phyloP scores from a whole-genome alignment of 352 stramenopile species.

The Phytophthora sp. region DNA sequence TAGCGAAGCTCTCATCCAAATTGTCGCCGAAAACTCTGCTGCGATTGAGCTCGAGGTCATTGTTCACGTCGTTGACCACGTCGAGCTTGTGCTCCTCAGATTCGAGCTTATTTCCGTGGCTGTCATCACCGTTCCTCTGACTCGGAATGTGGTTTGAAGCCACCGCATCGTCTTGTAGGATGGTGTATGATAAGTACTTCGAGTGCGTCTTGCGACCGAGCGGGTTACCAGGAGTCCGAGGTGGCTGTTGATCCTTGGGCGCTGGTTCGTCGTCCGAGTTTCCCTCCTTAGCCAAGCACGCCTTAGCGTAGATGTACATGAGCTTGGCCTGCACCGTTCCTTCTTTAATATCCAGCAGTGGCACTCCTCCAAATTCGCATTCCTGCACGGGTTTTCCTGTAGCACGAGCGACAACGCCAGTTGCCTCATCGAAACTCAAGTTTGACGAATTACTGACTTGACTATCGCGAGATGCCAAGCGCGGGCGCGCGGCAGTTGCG shows the following conservation, averaged over 20 bases:
- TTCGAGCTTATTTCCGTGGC: slow-evolving; percentile 1
- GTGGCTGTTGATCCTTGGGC: slow-evolving; percentile 24
- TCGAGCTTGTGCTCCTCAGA: slow-evolving; percentile 12
- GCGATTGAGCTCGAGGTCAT: slow-evolving; percentile 9
- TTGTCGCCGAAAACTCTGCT: slow-evolving; percentile 18
- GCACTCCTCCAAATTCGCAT: slow-evolving; percentile 70
- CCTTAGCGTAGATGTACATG: slow-evolving; percentile 75
- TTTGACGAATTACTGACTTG: slow-evolving; percentile 39
- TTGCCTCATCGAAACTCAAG: slow-evolving; percentile 56
- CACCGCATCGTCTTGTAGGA: slow-evolving; percentile 35
- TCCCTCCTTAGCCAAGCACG: slow-evolving; percentile 70
- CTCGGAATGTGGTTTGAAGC: slow-evolving; percentile 26
- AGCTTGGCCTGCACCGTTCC: slow-evolving; percentile 72
- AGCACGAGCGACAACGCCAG: slow-evolving; percentile 61
- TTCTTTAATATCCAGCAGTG: slow-evolving; percentile 64
- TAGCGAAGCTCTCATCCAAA: slow-evolving; percentile 32
- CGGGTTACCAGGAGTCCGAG: slow-evolving; percentile 38
- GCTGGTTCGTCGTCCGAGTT: slow-evolving; percentile 24
- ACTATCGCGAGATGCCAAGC: slow-evolving; percentile 33
- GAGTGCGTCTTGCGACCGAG: slow-evolving; percentile 44
- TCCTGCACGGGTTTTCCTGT: slow-evolving; percentile 59
- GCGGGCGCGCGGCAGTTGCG: slow-evolving; percentile 9
- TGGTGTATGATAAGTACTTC: slow-evolving; percentile 50
- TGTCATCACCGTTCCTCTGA: slow-evolving; percentile 4
- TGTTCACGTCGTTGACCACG: background rate